These are phyloP conservation scores for Mucor indicus DNA, from an alignment of 371 early-diverging fungal genomes.

Conservation along the genomic window DNA sequence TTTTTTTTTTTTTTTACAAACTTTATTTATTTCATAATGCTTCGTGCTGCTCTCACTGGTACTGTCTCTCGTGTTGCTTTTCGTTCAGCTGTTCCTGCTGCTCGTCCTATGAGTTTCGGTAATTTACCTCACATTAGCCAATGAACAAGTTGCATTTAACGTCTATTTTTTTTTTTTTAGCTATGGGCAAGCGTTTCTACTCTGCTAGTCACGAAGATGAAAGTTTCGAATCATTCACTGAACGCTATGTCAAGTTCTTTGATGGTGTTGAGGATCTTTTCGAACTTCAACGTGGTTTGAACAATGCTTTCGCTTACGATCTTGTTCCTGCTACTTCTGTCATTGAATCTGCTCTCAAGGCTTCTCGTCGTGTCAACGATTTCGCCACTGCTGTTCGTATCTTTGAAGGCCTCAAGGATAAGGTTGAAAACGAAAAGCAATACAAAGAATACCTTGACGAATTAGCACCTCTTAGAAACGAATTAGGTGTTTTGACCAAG, in stretches of 20 bases:
- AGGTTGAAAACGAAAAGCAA: conserved; percentile 79
- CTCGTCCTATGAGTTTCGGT: conserved; percentile 31
- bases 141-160: too few species aligned
- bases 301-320: conserved; percentile 95
- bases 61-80: conserved; percentile 37
- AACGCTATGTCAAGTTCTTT: conserved; percentile 86
- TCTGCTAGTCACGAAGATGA: conserved; percentile 74
- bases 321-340: conserved; percentile 89
- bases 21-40: conserved; percentile 35
- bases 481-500: conserved; percentile 86
- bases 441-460: conserved; percentile 87
- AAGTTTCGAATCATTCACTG: conserved; percentile 77
- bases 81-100: conserved; percentile 28
- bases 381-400: conserved; percentile 91
- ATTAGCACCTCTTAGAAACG: conserved; percentile 79
- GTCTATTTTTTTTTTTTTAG: conserved; percentile 19
- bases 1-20: too few species aligned
- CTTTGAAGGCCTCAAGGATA: conserved; percentile 90
- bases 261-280: conserved; percentile 90
- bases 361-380: conserved; percentile 89
- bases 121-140: too few species aligned
- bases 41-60: conserved; percentile 49
- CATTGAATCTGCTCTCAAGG: conserved; percentile 84
- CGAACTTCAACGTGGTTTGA: conserved; percentile 95
- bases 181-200: conserved; percentile 51